phyloP scores from a whole-genome alignment of 805 yeast species.

The Yarrowia divulgata region DNA sequence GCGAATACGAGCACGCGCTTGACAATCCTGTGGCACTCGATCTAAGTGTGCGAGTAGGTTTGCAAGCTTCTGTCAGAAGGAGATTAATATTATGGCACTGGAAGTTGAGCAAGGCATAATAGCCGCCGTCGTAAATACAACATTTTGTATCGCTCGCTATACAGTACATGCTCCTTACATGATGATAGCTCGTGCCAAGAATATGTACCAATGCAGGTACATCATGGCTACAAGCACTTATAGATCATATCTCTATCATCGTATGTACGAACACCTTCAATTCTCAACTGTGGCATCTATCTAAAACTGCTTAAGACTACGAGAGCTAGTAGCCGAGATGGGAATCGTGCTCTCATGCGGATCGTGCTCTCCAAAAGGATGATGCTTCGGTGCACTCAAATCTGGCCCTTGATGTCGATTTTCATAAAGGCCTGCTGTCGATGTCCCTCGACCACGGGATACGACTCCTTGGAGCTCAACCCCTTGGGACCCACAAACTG shows the following conservation, averaged over 20 bases:
- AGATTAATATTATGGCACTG: no score
- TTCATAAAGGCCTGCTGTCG: constrained; percentile 57
- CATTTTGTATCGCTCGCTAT: not conserved
- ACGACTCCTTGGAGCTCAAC: constrained; percentile 44
- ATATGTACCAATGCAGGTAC: constrained; percentile 8
- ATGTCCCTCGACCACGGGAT: constrained; percentile 51
- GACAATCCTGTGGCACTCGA: no score
- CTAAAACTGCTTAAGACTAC: constrained; percentile 14
- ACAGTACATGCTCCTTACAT: not conserved
- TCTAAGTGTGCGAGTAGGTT: no score
- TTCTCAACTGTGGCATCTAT: constrained; percentile 10
- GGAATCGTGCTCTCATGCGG: constrained; percentile 20
- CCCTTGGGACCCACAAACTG: constrained; percentile 45
- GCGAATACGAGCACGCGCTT: no score
- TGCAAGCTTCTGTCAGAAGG: not conserved
- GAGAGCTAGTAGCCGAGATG: constrained; percentile 4
- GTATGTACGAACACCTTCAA: not conserved
- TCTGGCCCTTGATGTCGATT: constrained; percentile 92
- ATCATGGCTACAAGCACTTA: not conserved
- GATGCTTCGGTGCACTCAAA: constrained; percentile 33
- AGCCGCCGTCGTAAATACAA: not conserved
- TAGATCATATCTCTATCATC: no score
- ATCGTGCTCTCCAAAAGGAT: no score
- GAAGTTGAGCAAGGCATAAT: no score
- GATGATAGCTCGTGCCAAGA: constrained; percentile 8